These are phyloP conservation scores for Pseudonitzschia multistriata DNA, from an alignment of 108 stramenopile genomes.

Conservation along the genomic window DNA sequence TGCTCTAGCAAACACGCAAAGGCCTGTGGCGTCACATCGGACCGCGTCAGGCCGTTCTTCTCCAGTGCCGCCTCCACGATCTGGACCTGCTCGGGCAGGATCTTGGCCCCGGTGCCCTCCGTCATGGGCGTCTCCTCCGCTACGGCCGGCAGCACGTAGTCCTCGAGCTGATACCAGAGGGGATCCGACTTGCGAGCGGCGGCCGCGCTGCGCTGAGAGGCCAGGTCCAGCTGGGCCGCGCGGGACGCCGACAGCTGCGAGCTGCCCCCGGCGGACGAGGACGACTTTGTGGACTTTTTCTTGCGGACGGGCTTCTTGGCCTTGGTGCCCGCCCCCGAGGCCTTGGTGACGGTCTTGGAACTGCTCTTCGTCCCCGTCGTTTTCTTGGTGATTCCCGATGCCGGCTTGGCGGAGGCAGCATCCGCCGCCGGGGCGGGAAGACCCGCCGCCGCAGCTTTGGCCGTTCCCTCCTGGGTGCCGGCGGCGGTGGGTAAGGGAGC, in stretches of 20 bases:
- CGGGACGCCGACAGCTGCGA: conserved; percentile 30
- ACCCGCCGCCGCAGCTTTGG: conserved; percentile 8
- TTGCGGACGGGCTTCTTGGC: conserved; percentile 25
- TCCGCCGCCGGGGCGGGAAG: background rate
- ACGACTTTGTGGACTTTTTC: conserved; percentile 25
- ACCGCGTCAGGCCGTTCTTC: conserved; percentile 50
- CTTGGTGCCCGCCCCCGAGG: conserved; percentile 43
- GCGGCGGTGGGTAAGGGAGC: background rate
- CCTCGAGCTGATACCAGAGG: conserved; percentile 52
- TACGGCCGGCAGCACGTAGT: conserved; percentile 35
- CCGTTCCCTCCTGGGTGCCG: conserved; percentile 3
- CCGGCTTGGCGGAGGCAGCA: background rate
- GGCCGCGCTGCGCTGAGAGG: conserved; percentile 30
- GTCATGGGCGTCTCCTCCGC: conserved; percentile 35
- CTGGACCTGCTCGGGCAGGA: conserved; percentile 62
- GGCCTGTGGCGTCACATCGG: conserved; percentile 71
- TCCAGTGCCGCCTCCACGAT: conserved; percentile 60
- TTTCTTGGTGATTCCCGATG: background rate
- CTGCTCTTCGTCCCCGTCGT: conserved; percentile 31
- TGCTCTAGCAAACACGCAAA: conserved; percentile 78
- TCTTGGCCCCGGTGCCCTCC: conserved; percentile 14
- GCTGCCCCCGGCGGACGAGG: conserved; percentile 2
- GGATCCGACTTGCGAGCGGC: conserved; percentile 47
- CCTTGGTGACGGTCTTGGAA: conserved; percentile 38
- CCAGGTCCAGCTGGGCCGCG: conserved; percentile 41